A percentile compares a stretch with the other conserved stretches of the same genome.
Conservation (phyloP, 441 rosid species). For the Gossypium davidsonii region DNA sequence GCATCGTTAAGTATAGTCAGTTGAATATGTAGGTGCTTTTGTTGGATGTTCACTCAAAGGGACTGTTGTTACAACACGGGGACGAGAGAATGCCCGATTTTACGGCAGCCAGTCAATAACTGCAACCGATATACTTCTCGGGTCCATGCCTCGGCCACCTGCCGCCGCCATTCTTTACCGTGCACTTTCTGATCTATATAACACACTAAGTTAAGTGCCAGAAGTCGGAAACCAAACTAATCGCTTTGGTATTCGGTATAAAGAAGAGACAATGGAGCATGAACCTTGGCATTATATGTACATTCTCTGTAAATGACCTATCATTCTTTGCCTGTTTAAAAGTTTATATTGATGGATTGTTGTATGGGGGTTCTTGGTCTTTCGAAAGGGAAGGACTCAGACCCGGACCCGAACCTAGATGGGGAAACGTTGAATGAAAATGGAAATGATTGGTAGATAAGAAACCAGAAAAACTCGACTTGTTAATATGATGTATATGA, state of each 20-base stretch:
- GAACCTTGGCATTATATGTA: not conserved
- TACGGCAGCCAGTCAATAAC: conserved; percentile 79
- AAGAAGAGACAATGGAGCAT: not conserved
- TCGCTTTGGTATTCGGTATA: not conserved
- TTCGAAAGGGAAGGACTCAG: too few species aligned
- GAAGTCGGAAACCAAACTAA: not conserved
- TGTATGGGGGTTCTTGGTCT: too few species aligned
- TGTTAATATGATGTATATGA: too few species aligned
- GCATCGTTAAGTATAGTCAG: not conserved
- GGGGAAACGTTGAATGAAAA: too few species aligned
- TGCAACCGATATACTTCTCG: conserved; percentile 73
- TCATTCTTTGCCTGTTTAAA: not conserved
- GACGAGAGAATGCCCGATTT: conserved; percentile 66
- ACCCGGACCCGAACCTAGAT: too few species aligned
- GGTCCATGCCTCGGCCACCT: conserved; percentile 78
- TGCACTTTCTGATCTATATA: conserved; percentile 62
- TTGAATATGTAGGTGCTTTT: conserved; percentile 63
- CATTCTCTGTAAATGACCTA: not conserved
- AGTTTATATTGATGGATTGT: too few species aligned
- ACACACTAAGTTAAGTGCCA: conserved; percentile 38
- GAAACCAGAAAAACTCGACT: too few species aligned
- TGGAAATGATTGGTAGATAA: too few species aligned
- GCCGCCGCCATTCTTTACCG: conserved; percentile 77
- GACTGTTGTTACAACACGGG: conserved; percentile 69
- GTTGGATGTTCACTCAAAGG: conserved; percentile 94